Evolutionary conservation across 495 filamentous ascomycete species (phyloP).

Genomic region (Chlorociboria aeruginascens): DNA sequence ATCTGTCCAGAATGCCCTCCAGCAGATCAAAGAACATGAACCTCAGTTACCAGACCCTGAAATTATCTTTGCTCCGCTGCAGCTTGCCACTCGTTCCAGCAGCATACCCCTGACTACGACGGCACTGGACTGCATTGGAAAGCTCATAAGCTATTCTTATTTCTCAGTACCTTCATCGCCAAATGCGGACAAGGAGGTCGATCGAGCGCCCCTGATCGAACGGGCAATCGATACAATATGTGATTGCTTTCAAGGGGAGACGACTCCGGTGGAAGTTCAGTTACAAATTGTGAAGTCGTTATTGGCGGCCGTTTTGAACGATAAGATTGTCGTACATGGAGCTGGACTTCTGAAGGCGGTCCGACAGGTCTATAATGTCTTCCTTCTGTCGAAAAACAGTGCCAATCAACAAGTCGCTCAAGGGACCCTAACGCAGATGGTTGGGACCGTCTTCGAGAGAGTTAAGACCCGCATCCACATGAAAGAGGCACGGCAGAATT

Average conservation of each 20-base stretch:
- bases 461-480: conserved; percentile 77
- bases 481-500: conserved; percentile 57
- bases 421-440: conserved; percentile 95
- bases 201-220: conserved; percentile 66
- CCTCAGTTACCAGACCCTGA: conserved; percentile 68
- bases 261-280: conserved; percentile 79
- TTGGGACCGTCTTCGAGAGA: conserved; percentile 92
- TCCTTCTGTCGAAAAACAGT: conserved; percentile 81
- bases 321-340: conserved; percentile 97
- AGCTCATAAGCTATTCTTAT: conserved; percentile 96
- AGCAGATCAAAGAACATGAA: conserved; percentile 68
- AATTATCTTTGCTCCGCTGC: conserved; percentile 79
- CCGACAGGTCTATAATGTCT: conserved; percentile 96
- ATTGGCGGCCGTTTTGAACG: conserved; percentile 88
- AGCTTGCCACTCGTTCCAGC: conserved; percentile 72
- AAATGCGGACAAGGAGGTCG: conserved; percentile 36
- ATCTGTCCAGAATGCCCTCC: conserved; percentile 65
- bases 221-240: conserved; percentile 98
- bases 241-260: conserved; percentile 96
- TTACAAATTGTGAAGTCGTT: conserved; percentile 97
- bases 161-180: conserved; percentile 63
- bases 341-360: conserved; percentile 96
- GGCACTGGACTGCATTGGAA: conserved; percentile 94
- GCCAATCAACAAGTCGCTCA: conserved; percentile 94
- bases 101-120: conserved; percentile 78